These are phyloP conservation scores for Prillingera fragicola DNA, from an alignment of 1,284 basidiomycete genomes.

Conservation along the genomic window DNA sequence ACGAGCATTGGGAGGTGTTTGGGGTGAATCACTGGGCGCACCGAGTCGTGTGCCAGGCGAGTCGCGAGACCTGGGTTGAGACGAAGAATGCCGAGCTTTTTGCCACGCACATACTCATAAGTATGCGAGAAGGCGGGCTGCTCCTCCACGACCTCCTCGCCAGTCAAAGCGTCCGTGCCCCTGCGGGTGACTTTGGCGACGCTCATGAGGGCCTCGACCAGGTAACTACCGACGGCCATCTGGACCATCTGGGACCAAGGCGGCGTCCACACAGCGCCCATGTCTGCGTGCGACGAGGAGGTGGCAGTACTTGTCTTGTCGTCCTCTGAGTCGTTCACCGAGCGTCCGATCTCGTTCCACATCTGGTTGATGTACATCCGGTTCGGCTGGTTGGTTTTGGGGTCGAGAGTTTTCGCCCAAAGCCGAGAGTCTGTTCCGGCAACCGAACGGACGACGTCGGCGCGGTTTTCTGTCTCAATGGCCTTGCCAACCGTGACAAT, in stretches of 20 bases:
- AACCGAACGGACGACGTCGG: constrained; percentile 65
- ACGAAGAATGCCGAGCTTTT: constrained; percentile 84
- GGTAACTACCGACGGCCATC: constrained; percentile 72
- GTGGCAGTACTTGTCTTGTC: constrained; percentile 54
- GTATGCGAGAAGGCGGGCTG: constrained; percentile 90
- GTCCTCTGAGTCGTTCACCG: constrained; percentile 48
- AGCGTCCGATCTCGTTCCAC: constrained; percentile 45
- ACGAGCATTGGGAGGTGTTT: constrained; percentile 95
- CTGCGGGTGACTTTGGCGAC: constrained; percentile 69
- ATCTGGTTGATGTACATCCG: constrained; percentile 23
- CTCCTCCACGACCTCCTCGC: constrained; percentile 53
- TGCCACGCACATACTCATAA: constrained; percentile 89
- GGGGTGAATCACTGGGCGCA: constrained; percentile 77
- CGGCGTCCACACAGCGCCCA: constrained; percentile 63
- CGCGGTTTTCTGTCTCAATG: constrained; percentile 82
- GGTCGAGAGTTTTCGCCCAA: constrained; percentile 35
- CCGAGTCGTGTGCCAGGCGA: constrained; percentile 68
- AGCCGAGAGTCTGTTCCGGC: constrained; percentile 35
- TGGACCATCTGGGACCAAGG: constrained; percentile 75
- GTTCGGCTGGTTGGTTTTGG: constrained; percentile 31
- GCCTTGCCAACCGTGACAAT: constrained; percentile 77
- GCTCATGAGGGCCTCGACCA: constrained; percentile 79
- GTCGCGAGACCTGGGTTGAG: constrained; percentile 76
- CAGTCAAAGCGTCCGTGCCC: constrained; percentile 50
- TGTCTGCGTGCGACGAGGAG: constrained; percentile 59